Evolutionary conservation across 805 yeast species (phyloP).

Genomic region (Candida andamanensis): DNA sequence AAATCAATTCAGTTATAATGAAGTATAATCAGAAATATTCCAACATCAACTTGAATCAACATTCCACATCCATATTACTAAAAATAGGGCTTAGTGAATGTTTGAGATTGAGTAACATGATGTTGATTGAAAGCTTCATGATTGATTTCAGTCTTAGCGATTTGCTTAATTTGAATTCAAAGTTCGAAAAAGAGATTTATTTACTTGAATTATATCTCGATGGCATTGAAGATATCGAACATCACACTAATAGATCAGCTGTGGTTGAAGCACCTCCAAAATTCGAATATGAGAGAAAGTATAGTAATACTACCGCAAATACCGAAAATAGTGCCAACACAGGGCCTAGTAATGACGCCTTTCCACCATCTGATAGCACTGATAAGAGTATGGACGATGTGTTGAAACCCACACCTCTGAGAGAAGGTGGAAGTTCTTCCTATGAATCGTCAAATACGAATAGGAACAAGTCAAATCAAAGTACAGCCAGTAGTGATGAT

Average conservation of each 20-base stretch:
- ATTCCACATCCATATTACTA: slow-evolving; percentile 26
- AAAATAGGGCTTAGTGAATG: slow-evolving; percentile 49
- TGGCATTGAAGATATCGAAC: slow-evolving; percentile 7
- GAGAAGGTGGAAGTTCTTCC: not conserved
- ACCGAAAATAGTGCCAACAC: not conserved
- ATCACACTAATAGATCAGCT: too few species aligned
- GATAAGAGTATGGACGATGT: not conserved
- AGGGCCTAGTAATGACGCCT: not conserved
- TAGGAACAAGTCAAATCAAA: slow-evolving; percentile 1
- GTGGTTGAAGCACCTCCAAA: too few species aligned
- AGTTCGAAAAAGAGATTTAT: slow-evolving; percentile 39
- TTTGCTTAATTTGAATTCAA: slow-evolving; percentile 32
- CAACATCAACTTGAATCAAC: slow-evolving; percentile 14
- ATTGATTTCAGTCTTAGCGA: slow-evolving; percentile 39
- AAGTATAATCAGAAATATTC: slow-evolving; percentile 16
- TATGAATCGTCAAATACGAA: slow-evolving; percentile 1
- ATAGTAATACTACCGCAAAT: too few species aligned
- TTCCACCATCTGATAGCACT: too few species aligned
- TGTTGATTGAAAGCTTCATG: slow-evolving; percentile 49
- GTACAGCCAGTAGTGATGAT: slow-evolving; percentile 7
- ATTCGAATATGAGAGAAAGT: too few species aligned
- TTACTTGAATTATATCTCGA: slow-evolving; percentile 17
- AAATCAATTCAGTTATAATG: slow-evolving; percentile 26
- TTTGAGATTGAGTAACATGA: slow-evolving; percentile 42
- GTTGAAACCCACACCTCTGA: not conserved